Evolutionary conservation across 352 stramenopile species (phyloP).

Genomic region (Phytopythium chamaehyphon): DNA sequence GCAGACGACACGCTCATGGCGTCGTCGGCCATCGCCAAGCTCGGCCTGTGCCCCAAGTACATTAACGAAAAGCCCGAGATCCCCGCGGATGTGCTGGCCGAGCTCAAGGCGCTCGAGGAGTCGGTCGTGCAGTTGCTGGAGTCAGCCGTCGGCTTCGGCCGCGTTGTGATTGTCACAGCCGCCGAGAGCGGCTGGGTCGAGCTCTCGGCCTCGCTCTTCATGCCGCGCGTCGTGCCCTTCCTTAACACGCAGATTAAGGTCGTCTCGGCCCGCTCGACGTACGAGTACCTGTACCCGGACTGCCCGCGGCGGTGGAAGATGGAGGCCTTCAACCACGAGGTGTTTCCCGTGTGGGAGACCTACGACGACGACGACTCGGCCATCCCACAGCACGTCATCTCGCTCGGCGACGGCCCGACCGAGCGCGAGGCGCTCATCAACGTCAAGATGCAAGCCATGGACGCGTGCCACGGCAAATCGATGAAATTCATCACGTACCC

Average conservation of each 20-base stretch:
- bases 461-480: slow-evolving; percentile 79
- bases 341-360: slow-evolving; percentile 74
- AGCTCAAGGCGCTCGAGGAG: slow-evolving; percentile 75
- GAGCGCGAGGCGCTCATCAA: slow-evolving; percentile 83
- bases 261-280: slow-evolving; percentile 87
- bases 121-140: slow-evolving; percentile 73
- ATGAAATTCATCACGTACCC: slow-evolving; percentile 88
- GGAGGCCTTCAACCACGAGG: slow-evolving; percentile 84
- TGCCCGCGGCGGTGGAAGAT: slow-evolving; percentile 87
- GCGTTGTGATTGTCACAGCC: slow-evolving; percentile 87
- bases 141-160: slow-evolving; percentile 63
- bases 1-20: slow-evolving; percentile 83
- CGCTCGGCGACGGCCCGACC: slow-evolving; percentile 76
- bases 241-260: slow-evolving; percentile 84
- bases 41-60: slow-evolving; percentile 79
- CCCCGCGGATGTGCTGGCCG: slow-evolving; percentile 57
- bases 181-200: slow-evolving; percentile 90
- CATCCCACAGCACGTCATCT: slow-evolving; percentile 75
- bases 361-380: slow-evolving; percentile 47
- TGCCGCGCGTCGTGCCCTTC: slow-evolving; percentile 77
- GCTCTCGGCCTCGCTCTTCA: slow-evolving; percentile 82
- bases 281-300: slow-evolving; percentile 86
- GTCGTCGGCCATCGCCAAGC: slow-evolving; percentile 75
- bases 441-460: slow-evolving; percentile 79
- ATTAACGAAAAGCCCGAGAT: slow-evolving; percentile 81